Evolutionary conservation across 108 stramenopile species (phyloP).

Genomic region (Phaeodactylum tricornutum): DNA sequence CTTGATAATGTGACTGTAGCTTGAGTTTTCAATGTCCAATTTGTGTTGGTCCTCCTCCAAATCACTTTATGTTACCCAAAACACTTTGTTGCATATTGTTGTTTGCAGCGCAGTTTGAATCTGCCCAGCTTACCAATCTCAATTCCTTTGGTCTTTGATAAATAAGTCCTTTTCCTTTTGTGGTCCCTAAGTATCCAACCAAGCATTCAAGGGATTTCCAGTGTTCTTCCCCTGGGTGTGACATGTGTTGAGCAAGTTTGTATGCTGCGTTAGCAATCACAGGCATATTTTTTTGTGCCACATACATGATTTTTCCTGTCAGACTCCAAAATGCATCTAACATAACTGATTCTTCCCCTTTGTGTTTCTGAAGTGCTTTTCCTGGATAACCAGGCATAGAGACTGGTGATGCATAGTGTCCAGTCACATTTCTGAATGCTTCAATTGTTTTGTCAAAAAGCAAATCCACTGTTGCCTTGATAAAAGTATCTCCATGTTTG

Average conservation of each 20-base stretch:
- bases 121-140: background rate
- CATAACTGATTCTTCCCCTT: constrained; percentile 1
- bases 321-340: constrained; percentile 1
- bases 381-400: constrained; percentile 10
- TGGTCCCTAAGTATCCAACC: constrained; percentile 3
- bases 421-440: background rate
- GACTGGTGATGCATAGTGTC: background rate
- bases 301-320: constrained; percentile 11
- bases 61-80: constrained; percentile 4
- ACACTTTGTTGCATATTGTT: constrained; percentile 9
- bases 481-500: background rate
- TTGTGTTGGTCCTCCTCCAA: background rate
- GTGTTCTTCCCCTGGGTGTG: constrained; percentile 2
- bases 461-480: background rate
- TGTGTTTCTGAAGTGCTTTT: constrained; percentile 3
- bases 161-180: constrained; percentile 2
- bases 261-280: constrained; percentile 6
- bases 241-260: constrained; percentile 1
- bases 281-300: constrained; percentile 1
- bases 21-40: constrained; percentile 9
- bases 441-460: background rate
- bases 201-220: constrained; percentile 16
- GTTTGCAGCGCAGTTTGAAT: constrained; percentile 3
- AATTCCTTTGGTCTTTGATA: constrained; percentile 5
- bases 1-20: constrained; percentile 2